Evolutionary conservation across 2,329 filamentous ascomycete species (phyloP).

Genomic region (Fusarium sp.): DNA sequence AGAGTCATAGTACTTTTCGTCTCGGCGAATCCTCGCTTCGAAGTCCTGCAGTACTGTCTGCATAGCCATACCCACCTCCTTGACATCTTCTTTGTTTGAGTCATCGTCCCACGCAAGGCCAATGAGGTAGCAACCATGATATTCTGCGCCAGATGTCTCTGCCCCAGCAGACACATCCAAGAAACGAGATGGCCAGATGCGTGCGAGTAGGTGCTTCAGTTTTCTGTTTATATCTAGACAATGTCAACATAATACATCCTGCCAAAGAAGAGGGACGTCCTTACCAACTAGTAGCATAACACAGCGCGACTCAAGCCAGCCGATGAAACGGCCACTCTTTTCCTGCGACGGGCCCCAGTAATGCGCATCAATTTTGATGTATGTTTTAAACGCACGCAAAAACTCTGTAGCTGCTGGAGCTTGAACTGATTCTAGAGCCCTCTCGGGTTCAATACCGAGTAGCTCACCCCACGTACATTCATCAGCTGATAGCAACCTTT

Average conservation of each 20-base stretch:
- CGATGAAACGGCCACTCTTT: conserved; percentile 66
- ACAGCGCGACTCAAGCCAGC: conserved; percentile 73
- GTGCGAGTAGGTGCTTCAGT: conserved; percentile 62
- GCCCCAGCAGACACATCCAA: conserved; percentile 49
- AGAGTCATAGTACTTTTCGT: conserved; percentile 62
- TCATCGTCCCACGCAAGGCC: conserved; percentile 60
- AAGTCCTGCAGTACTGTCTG: conserved; percentile 59
- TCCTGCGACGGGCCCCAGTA: conserved; percentile 72
- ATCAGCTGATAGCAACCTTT: conserved; percentile 52
- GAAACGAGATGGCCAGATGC: conserved; percentile 74
- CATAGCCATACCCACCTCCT: conserved; percentile 57
- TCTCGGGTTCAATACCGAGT: conserved; percentile 40
- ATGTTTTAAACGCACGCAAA: conserved; percentile 63
- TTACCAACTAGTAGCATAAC: conserved; percentile 68
- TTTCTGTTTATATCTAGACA: conserved; percentile 65
- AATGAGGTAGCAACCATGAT: conserved; percentile 71
- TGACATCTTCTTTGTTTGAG: conserved; percentile 56
- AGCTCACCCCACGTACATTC: conserved; percentile 59
- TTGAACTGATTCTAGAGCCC: background rate
- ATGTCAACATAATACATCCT: conserved; percentile 3
- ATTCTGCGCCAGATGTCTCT: conserved; percentile 56
- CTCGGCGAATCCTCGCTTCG: conserved; percentile 59
- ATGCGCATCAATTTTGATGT: conserved; percentile 70
- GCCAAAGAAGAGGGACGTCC: background rate
- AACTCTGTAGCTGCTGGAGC: conserved; percentile 58